Conservation (phyloP, 2,329 filamentous ascomycete genomes). For the Myriosclerotinia scirpicola region DNA sequence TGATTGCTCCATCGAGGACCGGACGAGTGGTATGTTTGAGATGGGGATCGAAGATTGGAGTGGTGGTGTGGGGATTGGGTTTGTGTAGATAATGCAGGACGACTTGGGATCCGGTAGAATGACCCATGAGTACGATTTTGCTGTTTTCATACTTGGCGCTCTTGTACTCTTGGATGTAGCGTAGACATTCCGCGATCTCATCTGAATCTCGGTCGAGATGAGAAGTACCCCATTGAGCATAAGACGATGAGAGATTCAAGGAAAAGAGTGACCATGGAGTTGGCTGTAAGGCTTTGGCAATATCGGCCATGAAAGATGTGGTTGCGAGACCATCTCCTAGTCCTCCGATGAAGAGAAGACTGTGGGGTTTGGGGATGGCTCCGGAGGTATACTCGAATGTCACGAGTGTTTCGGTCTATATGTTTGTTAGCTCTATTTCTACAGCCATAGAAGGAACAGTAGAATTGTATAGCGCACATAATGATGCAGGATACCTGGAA, state of each 20-base stretch:
- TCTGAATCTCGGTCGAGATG: slow-evolving; percentile 44
- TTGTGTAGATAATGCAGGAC: slow-evolving; percentile 59
- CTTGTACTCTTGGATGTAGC: slow-evolving; percentile 42
- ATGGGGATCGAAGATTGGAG: slow-evolving; percentile 14
- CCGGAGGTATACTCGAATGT: slow-evolving; percentile 44
- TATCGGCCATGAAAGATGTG: slow-evolving; percentile 48
- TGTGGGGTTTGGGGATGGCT: slow-evolving; percentile 44
- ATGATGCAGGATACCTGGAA: slow-evolving; percentile 40
- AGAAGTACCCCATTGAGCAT: slow-evolving; percentile 42
- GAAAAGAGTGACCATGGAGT: slow-evolving; percentile 44
- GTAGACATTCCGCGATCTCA: slow-evolving; percentile 41
- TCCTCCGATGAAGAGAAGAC: slow-evolving; percentile 53
- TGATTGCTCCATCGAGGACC: slow-evolving; percentile 56
- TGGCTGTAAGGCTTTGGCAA: slow-evolving; percentile 45
- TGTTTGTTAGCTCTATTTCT: slow-evolving; percentile 13
- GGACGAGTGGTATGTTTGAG: slow-evolving; percentile 43
- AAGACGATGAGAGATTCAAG: slow-evolving; percentile 45
- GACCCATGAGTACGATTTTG: slow-evolving; percentile 65
- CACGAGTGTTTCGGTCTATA: slow-evolving; percentile 44
- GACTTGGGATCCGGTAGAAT: slow-evolving; percentile 67
- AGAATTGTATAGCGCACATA: slow-evolving; percentile 34
- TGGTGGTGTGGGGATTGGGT: slow-evolving; percentile 42
- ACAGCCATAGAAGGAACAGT: neutral
- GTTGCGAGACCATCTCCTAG: slow-evolving; percentile 53
- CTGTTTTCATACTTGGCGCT: slow-evolving; percentile 31